Evolutionary conservation across 306 rosid genomes (phyloP).

Genomic region (Albizia julibrissin): DNA sequence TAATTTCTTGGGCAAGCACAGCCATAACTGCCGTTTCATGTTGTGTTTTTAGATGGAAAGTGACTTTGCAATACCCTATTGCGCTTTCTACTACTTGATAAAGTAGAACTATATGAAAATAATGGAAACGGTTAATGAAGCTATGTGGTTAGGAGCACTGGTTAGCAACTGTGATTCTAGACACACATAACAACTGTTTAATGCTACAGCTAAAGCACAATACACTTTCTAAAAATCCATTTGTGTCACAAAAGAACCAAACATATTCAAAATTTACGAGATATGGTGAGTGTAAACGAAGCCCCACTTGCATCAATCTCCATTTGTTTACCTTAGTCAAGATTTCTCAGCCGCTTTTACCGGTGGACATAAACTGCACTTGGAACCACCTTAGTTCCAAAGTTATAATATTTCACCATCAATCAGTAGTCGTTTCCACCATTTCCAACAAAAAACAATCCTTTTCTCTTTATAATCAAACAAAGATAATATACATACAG

Average conservation of each 20-base stretch:
- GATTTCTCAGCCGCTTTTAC: background rate
- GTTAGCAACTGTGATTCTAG: background rate
- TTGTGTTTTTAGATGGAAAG: background rate
- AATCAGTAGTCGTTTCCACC: background rate
- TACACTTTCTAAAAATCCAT: background rate
- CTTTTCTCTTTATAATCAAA: background rate
- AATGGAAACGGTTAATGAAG: background rate
- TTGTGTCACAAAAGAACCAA: background rate
- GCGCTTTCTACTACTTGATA: background rate
- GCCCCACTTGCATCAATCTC: background rate
- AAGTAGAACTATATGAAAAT: background rate
- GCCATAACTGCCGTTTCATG: background rate
- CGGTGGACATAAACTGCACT: background rate
- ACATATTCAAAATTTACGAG: background rate
- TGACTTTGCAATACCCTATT: background rate
- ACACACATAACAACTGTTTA: background rate
- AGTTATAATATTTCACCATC: background rate
- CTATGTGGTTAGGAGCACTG: background rate
- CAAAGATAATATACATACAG: background rate
- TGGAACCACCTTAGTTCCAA: background rate
- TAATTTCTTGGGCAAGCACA: background rate
- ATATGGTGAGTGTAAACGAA: background rate
- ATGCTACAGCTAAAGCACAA: background rate
- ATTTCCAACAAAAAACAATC: background rate
- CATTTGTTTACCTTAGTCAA: background rate